Conservation (phyloP, 2,329 filamentous ascomycete species). For the Colletotrichum eremochloae region DNA sequence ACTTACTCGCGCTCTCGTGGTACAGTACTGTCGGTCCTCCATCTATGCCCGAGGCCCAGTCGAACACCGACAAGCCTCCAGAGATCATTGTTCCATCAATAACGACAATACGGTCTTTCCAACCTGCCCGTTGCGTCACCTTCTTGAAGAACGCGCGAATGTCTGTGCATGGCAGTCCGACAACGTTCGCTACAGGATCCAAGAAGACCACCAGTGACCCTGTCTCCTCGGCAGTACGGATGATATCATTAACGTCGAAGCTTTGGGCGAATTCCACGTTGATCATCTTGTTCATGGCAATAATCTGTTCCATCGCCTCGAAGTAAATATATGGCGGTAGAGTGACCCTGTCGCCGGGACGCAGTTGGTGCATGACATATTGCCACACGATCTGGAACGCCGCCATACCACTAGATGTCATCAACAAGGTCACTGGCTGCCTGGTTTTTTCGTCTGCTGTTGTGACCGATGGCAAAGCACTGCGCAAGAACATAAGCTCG, state of each 20-base stretch:
- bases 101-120: conserved; percentile 10
- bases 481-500: too few relatives aligned
- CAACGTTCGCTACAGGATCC: conserved; percentile 1
- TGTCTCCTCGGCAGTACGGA: conserved; percentile 2
- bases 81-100: conserved; percentile 6
- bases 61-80: conserved; percentile 3
- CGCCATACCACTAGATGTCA: too few relatives aligned
- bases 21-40: conserved; percentile 6
- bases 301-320: conserved; percentile 2
- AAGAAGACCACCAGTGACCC: conserved; percentile 12
- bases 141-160: not conserved
- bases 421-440: too few relatives aligned
- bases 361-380: conserved; percentile 5
- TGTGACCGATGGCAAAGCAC: too few relatives aligned
- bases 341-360: conserved; percentile 1
- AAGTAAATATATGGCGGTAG: conserved; percentile 12
- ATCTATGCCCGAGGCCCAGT: conserved; percentile 1
- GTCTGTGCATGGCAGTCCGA: conserved; percentile 5
- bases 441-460: too few relatives aligned
- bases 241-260: not conserved
- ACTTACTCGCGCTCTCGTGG: conserved; percentile 12
- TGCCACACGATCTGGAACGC: conserved; percentile 10
- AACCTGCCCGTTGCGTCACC: not conserved
- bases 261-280: conserved; percentile 4
- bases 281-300: conserved; percentile 6